These are phyloP conservation scores for Paecilomyces dactylethromorphus DNA, from an alignment of 2,329 filamentous ascomycete genomes.

Conservation along the genomic window DNA sequence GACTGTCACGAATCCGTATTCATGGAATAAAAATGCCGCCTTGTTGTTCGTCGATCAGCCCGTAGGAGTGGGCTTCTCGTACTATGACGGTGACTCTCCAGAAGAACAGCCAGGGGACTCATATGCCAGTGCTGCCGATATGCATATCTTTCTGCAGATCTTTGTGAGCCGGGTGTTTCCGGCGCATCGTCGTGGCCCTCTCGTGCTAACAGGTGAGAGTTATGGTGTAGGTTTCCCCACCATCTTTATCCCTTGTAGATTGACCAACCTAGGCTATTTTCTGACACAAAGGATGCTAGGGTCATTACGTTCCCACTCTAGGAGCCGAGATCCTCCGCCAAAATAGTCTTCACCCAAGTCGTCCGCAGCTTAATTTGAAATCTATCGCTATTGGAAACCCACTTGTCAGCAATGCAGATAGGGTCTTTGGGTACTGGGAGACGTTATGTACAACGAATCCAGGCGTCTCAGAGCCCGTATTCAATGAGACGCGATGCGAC, in stretches of 20 bases:
- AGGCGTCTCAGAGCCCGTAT: slow-evolving; percentile 31
- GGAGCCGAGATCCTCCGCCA: slow-evolving; percentile 38
- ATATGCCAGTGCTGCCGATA: slow-evolving; percentile 38
- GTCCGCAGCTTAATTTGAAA: slow-evolving; percentile 33
- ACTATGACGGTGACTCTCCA: slow-evolving; percentile 14
- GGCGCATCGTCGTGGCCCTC: slow-evolving; percentile 28
- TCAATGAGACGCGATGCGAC: slow-evolving; percentile 38
- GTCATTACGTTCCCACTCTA: slow-evolving; percentile 40
- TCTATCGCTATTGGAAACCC: slow-evolving; percentile 41
- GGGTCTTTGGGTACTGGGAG: slow-evolving; percentile 38
- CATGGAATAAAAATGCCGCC: slow-evolving; percentile 12
- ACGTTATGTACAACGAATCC: slow-evolving; percentile 40
- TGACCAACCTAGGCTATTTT: background rate
- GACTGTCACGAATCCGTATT: slow-evolving; percentile 17
- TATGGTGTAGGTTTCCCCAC: slow-evolving; percentile 31
- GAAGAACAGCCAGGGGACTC: slow-evolving; percentile 26
- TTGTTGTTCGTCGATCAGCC: slow-evolving; percentile 33
- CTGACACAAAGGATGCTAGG: slow-evolving; percentile 16
- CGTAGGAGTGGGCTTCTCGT: slow-evolving; percentile 32
- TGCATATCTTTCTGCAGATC: slow-evolving; percentile 43
- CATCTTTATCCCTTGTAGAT: background rate
- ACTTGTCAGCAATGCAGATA: slow-evolving; percentile 32
- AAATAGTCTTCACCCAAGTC: slow-evolving; percentile 34
- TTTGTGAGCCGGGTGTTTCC: slow-evolving; percentile 42
- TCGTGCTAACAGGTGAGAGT: slow-evolving; percentile 43